Base-by-base conservation (phyloP, 768 basidiomycete species). In the Mycena metata region DNA sequence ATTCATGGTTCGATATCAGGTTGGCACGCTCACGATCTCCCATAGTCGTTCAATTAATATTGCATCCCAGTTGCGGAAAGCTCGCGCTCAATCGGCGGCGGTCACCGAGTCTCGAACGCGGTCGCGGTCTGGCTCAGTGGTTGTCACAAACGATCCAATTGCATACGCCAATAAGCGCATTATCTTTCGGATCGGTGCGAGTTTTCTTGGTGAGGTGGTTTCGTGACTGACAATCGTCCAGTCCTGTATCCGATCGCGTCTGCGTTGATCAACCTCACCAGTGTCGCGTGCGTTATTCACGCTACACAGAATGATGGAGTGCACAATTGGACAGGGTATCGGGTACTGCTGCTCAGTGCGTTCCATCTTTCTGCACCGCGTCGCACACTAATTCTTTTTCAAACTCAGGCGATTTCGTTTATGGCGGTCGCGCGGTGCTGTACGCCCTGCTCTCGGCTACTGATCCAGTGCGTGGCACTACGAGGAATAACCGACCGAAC, bases 1-100 rank as follows among this genome's bases (percentile, higher is more conserved):
- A 21, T 71, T 57, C 36, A 68, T 73, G 57, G 23, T 73, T 21
- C 66, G 47, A 11, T 67, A 73, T 59, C 75, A 78, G 60, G 76
- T 78, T 55, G 63, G 75, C 49, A 12, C 4, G 30, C 2, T 5
- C 3, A 55, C 16, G 21, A 43, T 16, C 24, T 26, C n/a, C 1
- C 9, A 16, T 23, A 33, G 45, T 42, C 45, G 12, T 11, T 36
- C 33, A 52, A 10, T 36, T 4, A 35, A 10, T 10, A 36, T 52
- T 30, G 35, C 11, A 26, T 17, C 51, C 16, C 51, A 52, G 51
- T 6, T 52, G 1, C 51, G 51, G 51, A 64, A n/a, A 21, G 52
- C 50, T 5, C n/a, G 23, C 36, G 1, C 51, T 8, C 9, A 2
- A 30, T 30, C 30, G 21, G 43, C 30, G 15, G 55, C n/a, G 6